These are phyloP conservation scores for Hsuehochloa calcarea DNA, from an alignment of 176 grass and related monocot genomes.

Conservation along the genomic window DNA sequence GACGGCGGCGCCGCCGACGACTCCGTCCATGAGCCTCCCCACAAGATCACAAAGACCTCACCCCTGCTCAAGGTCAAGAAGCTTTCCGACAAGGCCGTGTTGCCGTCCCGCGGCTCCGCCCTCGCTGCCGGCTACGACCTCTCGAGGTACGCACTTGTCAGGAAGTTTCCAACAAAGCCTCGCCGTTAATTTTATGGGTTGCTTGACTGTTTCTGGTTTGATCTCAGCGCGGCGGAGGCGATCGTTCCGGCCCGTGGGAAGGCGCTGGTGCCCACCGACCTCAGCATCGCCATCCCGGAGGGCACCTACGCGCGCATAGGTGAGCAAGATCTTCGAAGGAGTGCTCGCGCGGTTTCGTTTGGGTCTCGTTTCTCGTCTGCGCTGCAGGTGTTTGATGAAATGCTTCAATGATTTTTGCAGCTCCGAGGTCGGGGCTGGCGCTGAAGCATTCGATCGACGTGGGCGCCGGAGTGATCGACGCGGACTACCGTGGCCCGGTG, in stretches of 20 bases:
- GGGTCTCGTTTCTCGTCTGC: not conserved
- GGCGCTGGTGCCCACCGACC: slow-evolving; percentile 66
- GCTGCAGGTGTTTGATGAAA: slow-evolving; percentile 26
- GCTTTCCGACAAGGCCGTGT: slow-evolving; percentile 67
- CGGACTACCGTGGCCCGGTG: slow-evolving; percentile 71
- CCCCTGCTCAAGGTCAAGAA: slow-evolving; percentile 78
- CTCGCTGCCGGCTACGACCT: slow-evolving; percentile 92
- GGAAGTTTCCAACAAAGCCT: not conserved
- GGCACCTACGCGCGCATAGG: slow-evolving; percentile 91
- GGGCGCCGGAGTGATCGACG: slow-evolving; percentile 87
- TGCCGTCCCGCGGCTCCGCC: slow-evolving; percentile 69
- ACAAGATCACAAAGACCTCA: slow-evolving; percentile 46
- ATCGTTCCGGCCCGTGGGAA: slow-evolving; percentile 78
- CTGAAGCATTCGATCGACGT: slow-evolving; percentile 88
- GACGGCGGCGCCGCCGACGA: slow-evolving; percentile 31
- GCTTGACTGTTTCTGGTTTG: not conserved
- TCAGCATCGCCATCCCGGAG: slow-evolving; percentile 78
- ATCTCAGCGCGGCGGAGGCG: slow-evolving; percentile 44
- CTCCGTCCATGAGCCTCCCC: slow-evolving; percentile 45
- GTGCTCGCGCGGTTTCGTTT: accelerated
- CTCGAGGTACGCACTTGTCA: slow-evolving; percentile 44
- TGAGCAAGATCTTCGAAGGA: not conserved
- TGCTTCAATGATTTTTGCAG: slow-evolving; percentile 1
- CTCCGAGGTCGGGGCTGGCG: slow-evolving; percentile 69
- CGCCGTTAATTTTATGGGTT: not conserved